Evolutionary conservation across 768 basidiomycete species (phyloP), one percentile per base, ranked within the genome.

Genomic region (Leccinum subtestaceum): DNA sequence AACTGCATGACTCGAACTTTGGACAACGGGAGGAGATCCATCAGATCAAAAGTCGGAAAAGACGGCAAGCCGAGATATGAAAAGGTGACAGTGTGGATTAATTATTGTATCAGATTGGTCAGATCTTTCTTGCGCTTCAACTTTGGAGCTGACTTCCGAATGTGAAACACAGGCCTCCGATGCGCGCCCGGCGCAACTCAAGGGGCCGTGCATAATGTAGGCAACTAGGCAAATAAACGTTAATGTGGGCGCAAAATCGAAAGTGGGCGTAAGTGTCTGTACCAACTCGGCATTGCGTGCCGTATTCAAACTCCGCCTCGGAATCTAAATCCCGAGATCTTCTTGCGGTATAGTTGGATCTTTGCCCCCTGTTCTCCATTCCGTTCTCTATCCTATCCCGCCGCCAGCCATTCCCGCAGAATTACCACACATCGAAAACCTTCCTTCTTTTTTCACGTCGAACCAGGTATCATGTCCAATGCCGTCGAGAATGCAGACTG

Each of bases 1-100:
- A 93, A 73, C 76, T 98, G 59, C 88, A 95, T 63, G 91, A 93
- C 63, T 88, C 92, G 17, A 83, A 88, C 60, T 97, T 97, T 76
- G 96, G 95, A 21, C 84, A 88, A 70, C 81, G 94, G 55, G 93
- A 96, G 74, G 86, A 89, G 74, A 88, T 92, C 40, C 84, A 95
- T 69, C 82, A 78, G 70, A 78, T 85, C 52, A 95, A 95, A 64
- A 57, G 49, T 51, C 60, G 61, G 65, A 74, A 67, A 65, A 60
- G 62, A 52, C 63, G 59, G 48, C 34, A 57, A 49, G 58, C 48
- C 4, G 53, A 48, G 19, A 51, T 56, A 43, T 61, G 47, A 61
- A 47, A 13, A 23, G 4, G 6, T 21, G 19, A n/a, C 21, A 27
- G 8, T 53, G 11, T 15, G 53, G 40, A 40, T 64, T 47, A 38